Evolutionary conservation across 768 basidiomycete genomes (phyloP).

Genomic region (Crassisporium funariophilum): DNA sequence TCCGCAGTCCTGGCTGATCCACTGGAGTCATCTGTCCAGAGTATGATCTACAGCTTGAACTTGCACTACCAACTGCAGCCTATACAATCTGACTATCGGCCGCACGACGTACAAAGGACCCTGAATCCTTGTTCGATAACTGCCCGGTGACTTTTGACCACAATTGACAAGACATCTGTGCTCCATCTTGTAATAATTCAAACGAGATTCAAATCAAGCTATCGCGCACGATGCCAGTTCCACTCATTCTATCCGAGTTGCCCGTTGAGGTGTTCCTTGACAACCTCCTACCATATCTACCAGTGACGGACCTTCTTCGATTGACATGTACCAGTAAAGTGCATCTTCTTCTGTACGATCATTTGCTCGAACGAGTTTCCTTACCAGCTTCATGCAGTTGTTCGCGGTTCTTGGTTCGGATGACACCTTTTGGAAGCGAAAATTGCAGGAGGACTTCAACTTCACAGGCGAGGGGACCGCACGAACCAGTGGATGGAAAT

Average conservation of each 20-base stretch:
- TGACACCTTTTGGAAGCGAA: conserved; percentile 80
- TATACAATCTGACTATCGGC: too few species aligned
- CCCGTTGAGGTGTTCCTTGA: conserved; percentile 83
- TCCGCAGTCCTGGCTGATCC: too few species aligned
- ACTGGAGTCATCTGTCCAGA: too few species aligned
- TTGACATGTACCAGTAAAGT: conserved; percentile 66
- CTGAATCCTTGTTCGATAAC: too few species aligned
- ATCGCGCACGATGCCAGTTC: conserved; percentile 5
- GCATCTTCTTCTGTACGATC: conserved; percentile 2
- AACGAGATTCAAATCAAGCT: background rate
- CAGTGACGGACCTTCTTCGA: conserved; percentile 54
- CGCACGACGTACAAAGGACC: too few species aligned
- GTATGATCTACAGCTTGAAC: too few species aligned
- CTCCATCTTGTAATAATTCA: background rate
- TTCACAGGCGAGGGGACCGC: conserved; percentile 75
- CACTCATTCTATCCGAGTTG: conserved; percentile 46
- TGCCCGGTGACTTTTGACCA: too few species aligned
- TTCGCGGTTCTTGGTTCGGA: conserved; percentile 66
- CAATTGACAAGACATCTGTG: too few species aligned
- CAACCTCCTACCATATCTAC: conserved; percentile 61
- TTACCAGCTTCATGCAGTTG: conserved; percentile 33
- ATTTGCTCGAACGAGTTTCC: conserved; percentile 1
- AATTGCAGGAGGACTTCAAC: conserved; percentile 71
- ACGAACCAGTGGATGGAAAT: conserved; percentile 75
- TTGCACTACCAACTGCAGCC: too few species aligned